A percentile compares a stretch with the other conserved stretches of the same genome.
Conservation (phyloP, 164 flowering plant genomes). For the Aristolochia contorta region DNA sequence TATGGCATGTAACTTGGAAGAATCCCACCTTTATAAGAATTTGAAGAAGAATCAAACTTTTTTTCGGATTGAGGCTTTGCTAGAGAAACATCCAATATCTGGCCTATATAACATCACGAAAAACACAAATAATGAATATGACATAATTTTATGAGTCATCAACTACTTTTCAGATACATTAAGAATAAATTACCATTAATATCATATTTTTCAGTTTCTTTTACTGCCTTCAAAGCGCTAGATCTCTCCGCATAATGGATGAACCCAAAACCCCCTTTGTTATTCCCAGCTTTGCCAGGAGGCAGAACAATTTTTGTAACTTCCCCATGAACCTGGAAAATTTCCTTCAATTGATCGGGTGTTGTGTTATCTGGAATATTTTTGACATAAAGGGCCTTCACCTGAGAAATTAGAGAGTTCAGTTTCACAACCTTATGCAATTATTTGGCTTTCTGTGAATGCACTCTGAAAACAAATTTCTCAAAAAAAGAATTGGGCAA, state of each 20-base stretch:
- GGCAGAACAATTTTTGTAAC: constrained; percentile 90
- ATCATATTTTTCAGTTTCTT: constrained; percentile 87
- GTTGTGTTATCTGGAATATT: constrained; percentile 77
- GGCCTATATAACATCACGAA: constrained; percentile 38
- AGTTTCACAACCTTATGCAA: not conserved
- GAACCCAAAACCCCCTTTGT: constrained; percentile 84
- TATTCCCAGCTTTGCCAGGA: constrained; percentile 72
- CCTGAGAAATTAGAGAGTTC: constrained; percentile 32
- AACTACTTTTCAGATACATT: not conserved
- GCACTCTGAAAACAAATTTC: too few relatives aligned
- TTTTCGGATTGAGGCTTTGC: constrained; percentile 91
- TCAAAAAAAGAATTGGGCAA: too few relatives aligned
- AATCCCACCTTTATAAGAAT: constrained; percentile 31
- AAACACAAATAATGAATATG: not conserved
- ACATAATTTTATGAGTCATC: not conserved
- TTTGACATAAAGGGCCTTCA: constrained; percentile 95
- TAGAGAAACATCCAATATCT: constrained; percentile 69
- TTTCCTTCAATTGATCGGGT: constrained; percentile 75
- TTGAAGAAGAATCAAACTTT: constrained; percentile 41
- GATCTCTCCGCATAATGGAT: constrained; percentile 80
- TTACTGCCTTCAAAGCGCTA: constrained; percentile 93
- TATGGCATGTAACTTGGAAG: constrained; percentile 38
- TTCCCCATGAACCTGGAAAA: constrained; percentile 87
- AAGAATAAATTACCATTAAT: constrained; percentile 50
- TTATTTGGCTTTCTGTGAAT: too few relatives aligned